Conservation (phyloP, 331 rosid species). For the Erythrophleum ivorense region DNA sequence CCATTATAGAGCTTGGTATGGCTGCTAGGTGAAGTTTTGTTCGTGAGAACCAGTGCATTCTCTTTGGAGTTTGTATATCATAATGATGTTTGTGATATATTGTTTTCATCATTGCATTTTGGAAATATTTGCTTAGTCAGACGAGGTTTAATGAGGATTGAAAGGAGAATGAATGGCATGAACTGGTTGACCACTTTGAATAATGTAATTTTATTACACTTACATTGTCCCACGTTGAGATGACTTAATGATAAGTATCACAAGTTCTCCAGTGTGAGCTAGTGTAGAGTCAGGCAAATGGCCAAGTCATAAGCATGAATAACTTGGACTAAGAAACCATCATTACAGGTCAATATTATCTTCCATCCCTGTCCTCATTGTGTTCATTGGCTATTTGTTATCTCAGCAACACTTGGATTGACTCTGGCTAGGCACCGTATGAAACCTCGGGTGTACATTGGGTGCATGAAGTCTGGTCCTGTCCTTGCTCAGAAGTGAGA, state of each 20-base stretch:
- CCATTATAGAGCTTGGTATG: not conserved
- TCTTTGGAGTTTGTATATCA: not conserved
- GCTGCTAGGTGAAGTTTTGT: not conserved
- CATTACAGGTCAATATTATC: conserved; percentile 8
- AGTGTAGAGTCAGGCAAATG: conserved; percentile 1
- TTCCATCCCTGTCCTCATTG: conserved; percentile 33
- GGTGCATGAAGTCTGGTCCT: conserved; percentile 98
- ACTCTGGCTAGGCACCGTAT: conserved; percentile 61
- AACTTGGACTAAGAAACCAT: not conserved
- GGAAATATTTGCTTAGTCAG: not conserved
- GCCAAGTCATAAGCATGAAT: not conserved
- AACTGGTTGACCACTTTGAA: not conserved
- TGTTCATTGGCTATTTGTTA: conserved; percentile 26
- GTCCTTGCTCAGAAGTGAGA: conserved; percentile 88
- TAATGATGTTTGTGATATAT: not conserved
- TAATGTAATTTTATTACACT: not conserved
- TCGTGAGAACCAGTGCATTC: not conserved
- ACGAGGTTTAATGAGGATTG: not conserved
- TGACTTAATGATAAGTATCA: not conserved
- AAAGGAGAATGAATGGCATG: not conserved
- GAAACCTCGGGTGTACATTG: conserved; percentile 78
- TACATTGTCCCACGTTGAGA: not conserved
- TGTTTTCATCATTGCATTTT: conserved; percentile 9
- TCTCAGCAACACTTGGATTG: conserved; percentile 77
- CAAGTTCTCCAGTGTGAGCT: not conserved